Evolutionary conservation across 129 eudicot species (phyloP), one percentile per base, ranked within the genome.

Genomic region (Helianthus tuberosus): DNA sequence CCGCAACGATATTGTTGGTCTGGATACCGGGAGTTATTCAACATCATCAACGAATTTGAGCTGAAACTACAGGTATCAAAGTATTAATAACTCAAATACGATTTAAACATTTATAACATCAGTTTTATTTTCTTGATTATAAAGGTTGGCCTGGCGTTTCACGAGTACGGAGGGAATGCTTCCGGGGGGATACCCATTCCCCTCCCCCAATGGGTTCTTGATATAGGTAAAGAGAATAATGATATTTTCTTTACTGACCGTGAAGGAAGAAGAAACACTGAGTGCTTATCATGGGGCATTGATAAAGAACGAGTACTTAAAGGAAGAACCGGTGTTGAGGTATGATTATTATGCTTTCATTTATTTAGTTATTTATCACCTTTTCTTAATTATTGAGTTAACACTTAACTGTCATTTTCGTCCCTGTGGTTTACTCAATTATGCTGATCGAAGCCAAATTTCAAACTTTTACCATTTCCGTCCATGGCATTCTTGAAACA

Each of bases 261-360:
- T 63, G 85, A 81, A 76, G 90, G 95, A 72, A 66, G 90, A 69
- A 81, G 90, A 69, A 88, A 85, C 35, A 72, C 83, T 0, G 88
- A 85, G 78, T 85, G 95, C 77, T 59, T 88, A 43, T 80, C 95
- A n/a, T 88, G 95, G 95, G 88, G 91, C 48, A 70, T 83, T 66
- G 95, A 88, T 74, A 85, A 88, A 76, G 87, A 88, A 83, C 77
- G 90, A 13, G 90, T 85, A 15, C 49, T 85, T 9, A 78, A 64
- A 81, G 95, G 95, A 75, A 75, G 95, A 79, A 88, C 88, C 54
- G 88, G 77, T 16, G 74, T 81, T 50, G 95, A 88, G 88, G 95
- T 88, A 80, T 50, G 17, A 9, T 50, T 29, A 15, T 27, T 38
- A 35, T 11, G 1, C 20, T 58, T 15, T 61, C 29, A 32, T 8